Base-by-base conservation (phyloP, 805 yeast genomes). In the Candida methanosorbosa region DNA sequence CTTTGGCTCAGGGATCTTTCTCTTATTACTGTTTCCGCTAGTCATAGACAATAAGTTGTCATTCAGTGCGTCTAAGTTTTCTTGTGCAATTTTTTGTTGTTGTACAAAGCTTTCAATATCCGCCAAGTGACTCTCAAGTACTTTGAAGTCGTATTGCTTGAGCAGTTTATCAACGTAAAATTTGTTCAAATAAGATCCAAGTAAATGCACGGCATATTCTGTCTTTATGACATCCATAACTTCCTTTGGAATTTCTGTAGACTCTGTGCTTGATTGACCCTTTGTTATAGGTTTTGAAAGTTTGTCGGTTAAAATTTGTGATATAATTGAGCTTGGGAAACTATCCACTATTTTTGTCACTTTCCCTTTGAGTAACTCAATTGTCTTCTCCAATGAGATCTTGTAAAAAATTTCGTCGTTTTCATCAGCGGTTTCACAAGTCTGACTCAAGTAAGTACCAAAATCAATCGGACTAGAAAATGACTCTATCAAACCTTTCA, bases 371-470 rank as follows among this genome's bases (percentile, higher is more conserved):
- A 80, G 46, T 41, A 54, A 70, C 1, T 40, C 37, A 2, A 63
- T 38, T 3, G 71, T 62, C 36, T 61, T 68, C 2, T 43, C 46
- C 3, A 52, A 38, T 2, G 72, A 63, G 21, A 68, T 63, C 45
- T 66, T 72, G 51, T 57, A 70, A 39, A 66, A 72, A 2, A 37
- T 30, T 29, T 67, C 72, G 20, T 61, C 75, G 14, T 59, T 64
- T 37, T 69, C 76, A 18, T 50, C 56, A 3, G 66, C 52, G 2
- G 44, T 38, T 21, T 69, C 73, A 31, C 68, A 56, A 7, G 70
- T 57, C n/a, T 41, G 35, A 0, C 35, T 36, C 21, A 75, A 40
- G 4, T 56, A 41, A 0, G 21, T 20, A 14, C 42, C 38, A 18
- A 64, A 40, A 4, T 38, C 39, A 31, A 56, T 52, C 4, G 58